Percentiles rank a stretch among this genome's conserved stretches.
These are phyloP conservation scores for Metarhizium robertsii DNA, from an alignment of 2,329 filamentous ascomycete species.

Conservation along the genomic window DNA sequence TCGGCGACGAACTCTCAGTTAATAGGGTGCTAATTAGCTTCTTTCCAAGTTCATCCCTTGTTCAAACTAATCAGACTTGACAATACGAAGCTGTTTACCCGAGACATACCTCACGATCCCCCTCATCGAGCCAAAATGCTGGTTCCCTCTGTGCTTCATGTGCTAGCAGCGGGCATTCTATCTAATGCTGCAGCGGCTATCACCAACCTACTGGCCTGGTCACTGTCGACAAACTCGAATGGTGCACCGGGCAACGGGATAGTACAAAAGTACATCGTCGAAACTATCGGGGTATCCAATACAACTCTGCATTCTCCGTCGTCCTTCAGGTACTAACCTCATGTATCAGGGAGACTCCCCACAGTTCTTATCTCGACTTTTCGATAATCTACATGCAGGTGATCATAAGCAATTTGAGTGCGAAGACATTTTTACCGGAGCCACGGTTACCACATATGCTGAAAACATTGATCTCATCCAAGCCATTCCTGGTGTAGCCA, in stretches of 20 bases:
- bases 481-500: slow-evolving; percentile 23
- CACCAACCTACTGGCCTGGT: too few relatives aligned
- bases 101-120: not conserved
- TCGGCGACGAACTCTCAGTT: not conserved
- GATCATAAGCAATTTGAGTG: slow-evolving; percentile 23
- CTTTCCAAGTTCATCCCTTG: not conserved
- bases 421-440: slow-evolving; percentile 25
- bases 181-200: not conserved
- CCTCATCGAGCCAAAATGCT: not conserved
- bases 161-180: not conserved
- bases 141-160: not conserved
- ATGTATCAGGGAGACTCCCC: slow-evolving; percentile 6
- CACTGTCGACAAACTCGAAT: not conserved
- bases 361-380: slow-evolving; percentile 12
- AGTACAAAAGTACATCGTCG: slow-evolving; percentile 17
- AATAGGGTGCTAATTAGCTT: not conserved
- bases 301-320: not conserved
- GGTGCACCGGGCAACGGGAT: slow-evolving; percentile 2
- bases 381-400: slow-evolving; percentile 7
- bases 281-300: slow-evolving; percentile 10
- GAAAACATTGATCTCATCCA: slow-evolving; percentile 24
- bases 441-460: slow-evolving; percentile 21
- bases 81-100: not conserved
- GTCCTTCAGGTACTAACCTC: not conserved
- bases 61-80: not conserved